Conservation (phyloP, 139 green algal genomes). For the Tetradesmus lagerheimii region DNA sequence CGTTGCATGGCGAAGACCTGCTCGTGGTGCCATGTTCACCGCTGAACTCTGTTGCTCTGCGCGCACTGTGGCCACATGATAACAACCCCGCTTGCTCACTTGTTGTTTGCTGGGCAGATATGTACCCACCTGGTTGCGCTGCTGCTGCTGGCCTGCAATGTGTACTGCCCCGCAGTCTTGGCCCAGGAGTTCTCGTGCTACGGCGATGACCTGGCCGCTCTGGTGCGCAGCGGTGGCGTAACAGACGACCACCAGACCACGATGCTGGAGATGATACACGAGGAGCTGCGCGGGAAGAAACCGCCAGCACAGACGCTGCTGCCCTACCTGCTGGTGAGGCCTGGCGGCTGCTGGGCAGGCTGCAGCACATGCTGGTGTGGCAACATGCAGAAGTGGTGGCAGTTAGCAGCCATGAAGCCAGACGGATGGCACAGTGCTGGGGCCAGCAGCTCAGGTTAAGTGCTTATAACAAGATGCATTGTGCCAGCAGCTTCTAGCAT, state of each 20-base stretch:
- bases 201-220: background rate
- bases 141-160: background rate
- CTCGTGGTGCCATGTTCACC: too few species aligned
- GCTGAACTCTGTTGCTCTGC: too few species aligned
- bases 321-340: slow-evolving; percentile 1
- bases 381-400: background rate
- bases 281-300: background rate
- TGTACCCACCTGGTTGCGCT: too few species aligned
- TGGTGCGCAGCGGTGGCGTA: background rate
- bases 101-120: too few species aligned
- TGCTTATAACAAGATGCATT: too few species aligned
- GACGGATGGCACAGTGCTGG: background rate
- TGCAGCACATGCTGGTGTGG: background rate
- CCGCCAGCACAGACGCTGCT: background rate
- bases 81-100: too few species aligned
- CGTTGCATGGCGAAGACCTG: too few species aligned
- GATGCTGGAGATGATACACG: background rate
- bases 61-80: too few species aligned
- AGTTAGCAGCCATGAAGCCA: background rate
- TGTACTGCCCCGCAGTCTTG: background rate
- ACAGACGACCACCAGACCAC: background rate
- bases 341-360: background rate
- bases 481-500: too few species aligned
- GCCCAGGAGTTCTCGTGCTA: background rate
- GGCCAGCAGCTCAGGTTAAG: too few species aligned